phyloP scores from a whole-genome alignment of 129 eudicot species.

The sunflower (Helianthus annuus) region HanXRQr2.0-SUNRISE NC_035445.2:149369117-149369616 shows the following conservation, averaged over 20 bases:
- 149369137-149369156: background rate
- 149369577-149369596: background rate
- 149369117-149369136: background rate
- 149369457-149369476: background rate
- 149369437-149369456: background rate
- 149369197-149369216: constrained; percentile 3
- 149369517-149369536: background rate
- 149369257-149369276: background rate
- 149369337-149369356: background rate
- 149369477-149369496: background rate
- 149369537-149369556: background rate
- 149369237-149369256: background rate
- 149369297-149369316: background rate
- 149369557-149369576: background rate
- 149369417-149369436: background rate
- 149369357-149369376: background rate
- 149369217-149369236: background rate
- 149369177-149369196: background rate
- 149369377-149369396: background rate
- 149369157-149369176: background rate
- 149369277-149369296: background rate
- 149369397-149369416: background rate
- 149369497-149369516: background rate
- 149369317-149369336: background rate
- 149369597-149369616: constrained; percentile 1